Evolutionary conservation across 2,329 filamentous ascomycete genomes (phyloP).

Genomic region (Colletotrichum sp.): DNA sequence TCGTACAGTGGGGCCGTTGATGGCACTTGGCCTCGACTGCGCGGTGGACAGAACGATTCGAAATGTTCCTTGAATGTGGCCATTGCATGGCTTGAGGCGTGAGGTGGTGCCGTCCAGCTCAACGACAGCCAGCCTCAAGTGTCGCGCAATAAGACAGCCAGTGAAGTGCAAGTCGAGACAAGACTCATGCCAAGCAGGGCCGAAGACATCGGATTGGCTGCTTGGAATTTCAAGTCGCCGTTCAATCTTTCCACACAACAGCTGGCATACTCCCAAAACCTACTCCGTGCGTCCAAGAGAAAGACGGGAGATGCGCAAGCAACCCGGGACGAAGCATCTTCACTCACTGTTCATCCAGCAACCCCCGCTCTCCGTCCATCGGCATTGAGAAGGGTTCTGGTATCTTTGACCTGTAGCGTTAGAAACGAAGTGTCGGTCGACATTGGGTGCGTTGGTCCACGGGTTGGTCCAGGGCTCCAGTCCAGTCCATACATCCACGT

Average conservation of each 20-base stretch:
- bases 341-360: not conserved
- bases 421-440: constrained; percentile 6
- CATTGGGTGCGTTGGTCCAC: not conserved
- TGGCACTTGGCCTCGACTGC: not conserved
- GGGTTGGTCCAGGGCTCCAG: not conserved
- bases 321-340: not conserved
- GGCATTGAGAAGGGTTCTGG: not conserved
- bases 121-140: not conserved
- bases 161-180: not conserved
- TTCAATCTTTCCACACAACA: not conserved
- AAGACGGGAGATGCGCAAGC: not conserved
- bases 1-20: not conserved
- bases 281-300: not conserved
- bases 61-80: not conserved
- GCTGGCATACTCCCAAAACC: not conserved
- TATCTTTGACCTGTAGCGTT: constrained; percentile 10
- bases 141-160: not conserved
- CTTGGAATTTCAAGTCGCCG: not conserved
- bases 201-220: not conserved
- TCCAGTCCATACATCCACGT: not conserved
- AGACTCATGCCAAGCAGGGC: not conserved
- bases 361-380: constrained; percentile 2
- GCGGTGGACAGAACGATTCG: not conserved
- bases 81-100: not conserved
- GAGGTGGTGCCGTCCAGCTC: not conserved